Evolutionary conservation across 331 rosid genomes (phyloP), one percentile per base, ranked within the genome.

Genomic region (Malus hybrid): DNA sequence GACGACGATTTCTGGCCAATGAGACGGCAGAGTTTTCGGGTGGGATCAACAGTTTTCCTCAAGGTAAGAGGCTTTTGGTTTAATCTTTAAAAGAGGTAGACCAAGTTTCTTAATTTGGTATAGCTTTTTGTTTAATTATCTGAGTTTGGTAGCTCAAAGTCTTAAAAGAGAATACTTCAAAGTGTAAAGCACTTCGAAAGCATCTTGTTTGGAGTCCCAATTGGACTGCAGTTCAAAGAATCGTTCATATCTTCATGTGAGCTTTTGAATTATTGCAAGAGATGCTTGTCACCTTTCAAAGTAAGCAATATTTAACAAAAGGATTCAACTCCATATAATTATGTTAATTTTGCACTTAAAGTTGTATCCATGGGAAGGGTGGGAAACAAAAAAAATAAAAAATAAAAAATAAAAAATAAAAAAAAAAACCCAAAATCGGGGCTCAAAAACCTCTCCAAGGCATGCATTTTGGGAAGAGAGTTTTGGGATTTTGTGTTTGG

Each of bases 91-190:
- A 65, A 32, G 63, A 22, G 71, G 32, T 34, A 8, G 11, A 46
- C 57, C 10, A 26, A 29, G 68, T 42, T 67, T 63, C 72, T 10
- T 58, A 36, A 58, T 63, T 67, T 68, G 65, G 33, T 32, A 24
- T 24, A 24, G 26, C 20, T 20, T 10, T 33, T 28, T 10, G 61
- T 26, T 13, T 14, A 55, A n/a, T 28, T 56, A 44, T 75, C 15
- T 48, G 39, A 82, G n/a, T 74, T 70, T 74, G 72, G 77, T 50
- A 24, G 66, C 73, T 26, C 39, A 39, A 66, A 55, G 64, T 58
- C 72, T 26, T 18, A 52, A n/a, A 48, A 32, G 42, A n/a, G 77
- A 75, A 74, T 63, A 55, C 64, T 69, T 74, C 15, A 1, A 14
- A 26, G 29, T 7, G 14, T 10, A 30, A 14, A 16, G 26, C 76